Percentiles rank a stretch among this genome's conserved stretches.
Conservation (phyloP, 108 stramenopile species). For the Conticribra weissflogii region DNA sequence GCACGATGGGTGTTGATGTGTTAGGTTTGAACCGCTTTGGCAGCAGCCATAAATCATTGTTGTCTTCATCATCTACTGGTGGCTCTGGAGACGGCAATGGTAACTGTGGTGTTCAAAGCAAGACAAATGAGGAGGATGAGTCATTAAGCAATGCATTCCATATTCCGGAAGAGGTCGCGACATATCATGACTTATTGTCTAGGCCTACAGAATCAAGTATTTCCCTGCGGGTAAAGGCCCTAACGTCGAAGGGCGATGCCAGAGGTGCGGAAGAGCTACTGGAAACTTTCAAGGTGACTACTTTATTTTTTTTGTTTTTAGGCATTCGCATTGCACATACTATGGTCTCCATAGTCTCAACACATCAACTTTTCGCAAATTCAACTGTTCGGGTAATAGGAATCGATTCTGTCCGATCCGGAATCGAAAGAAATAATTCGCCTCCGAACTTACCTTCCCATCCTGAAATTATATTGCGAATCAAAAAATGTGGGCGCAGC, state of each 20-base stretch:
- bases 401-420: constrained; percentile 24
- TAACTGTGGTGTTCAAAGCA: background rate
- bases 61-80: no score
- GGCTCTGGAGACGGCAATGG: background rate
- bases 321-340: background rate
- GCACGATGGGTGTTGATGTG: constrained; percentile 44
- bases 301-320: background rate
- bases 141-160: background rate
- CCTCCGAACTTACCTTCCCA: constrained; percentile 79
- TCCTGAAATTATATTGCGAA: constrained; percentile 68
- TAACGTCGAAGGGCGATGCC: constrained; percentile 49
- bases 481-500: constrained; percentile 58
- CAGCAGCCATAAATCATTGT: no score
- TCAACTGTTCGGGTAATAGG: constrained; percentile 1
- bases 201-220: constrained; percentile 48
- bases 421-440: constrained; percentile 51
- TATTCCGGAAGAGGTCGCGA: constrained; percentile 50
- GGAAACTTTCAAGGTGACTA: constrained; percentile 38
- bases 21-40: no score
- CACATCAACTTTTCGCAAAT: background rate
- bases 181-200: constrained; percentile 46
- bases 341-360: background rate
- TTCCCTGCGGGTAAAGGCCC: constrained; percentile 36
- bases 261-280: constrained; percentile 42
- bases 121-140: constrained; percentile 12